These are phyloP conservation scores for Chaetomidium leptoderma DNA, from an alignment of 495 filamentous ascomycete genomes.

Conservation along the genomic window DNA sequence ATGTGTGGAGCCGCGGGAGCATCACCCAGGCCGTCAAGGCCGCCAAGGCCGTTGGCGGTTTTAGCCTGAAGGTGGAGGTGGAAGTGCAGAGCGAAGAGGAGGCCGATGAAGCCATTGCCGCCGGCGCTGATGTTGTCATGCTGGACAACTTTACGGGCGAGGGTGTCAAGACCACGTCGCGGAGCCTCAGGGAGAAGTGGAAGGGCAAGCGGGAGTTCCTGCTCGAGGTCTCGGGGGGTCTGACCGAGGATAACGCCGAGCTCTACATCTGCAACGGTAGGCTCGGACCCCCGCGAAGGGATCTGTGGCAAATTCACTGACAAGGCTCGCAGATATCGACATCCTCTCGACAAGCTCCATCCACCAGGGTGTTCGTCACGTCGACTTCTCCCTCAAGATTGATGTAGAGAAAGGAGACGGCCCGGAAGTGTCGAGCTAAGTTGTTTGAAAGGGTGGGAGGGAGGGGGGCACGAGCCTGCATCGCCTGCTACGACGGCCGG, in stretches of 20 bases:
- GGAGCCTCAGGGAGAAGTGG: constrained; percentile 72
- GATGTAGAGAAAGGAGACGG: constrained; percentile 32
- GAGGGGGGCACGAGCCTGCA: neutral
- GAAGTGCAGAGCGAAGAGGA: constrained; percentile 84
- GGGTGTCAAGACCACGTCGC: constrained; percentile 66
- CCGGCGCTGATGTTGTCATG: constrained; percentile 95
- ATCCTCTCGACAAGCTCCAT: constrained; percentile 94
- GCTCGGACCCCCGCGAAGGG: constrained; percentile 16
- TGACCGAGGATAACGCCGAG: constrained; percentile 79
- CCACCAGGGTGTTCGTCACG: constrained; percentile 87
- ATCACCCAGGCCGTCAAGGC: constrained; percentile 80
- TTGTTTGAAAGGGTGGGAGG: neutral
- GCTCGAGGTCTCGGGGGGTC: constrained; percentile 86
- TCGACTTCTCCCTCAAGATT: constrained; percentile 96
- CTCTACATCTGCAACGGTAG: constrained; percentile 69
- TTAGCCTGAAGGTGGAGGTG: constrained; percentile 90
- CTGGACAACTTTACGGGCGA: constrained; percentile 86
- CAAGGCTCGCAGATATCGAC: constrained; percentile 64
- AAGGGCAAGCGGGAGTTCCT: constrained; percentile 61
- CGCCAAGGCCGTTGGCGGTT: constrained; percentile 80
- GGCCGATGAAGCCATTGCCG: constrained; percentile 82
- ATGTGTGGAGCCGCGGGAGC: constrained; percentile 82
- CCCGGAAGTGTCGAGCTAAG: constrained; percentile 26
- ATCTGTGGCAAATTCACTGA: neutral
- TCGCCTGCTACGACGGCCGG: neutral